Conservation (phyloP, 192 early-diverging fungal genomes). For the Coemansia sp. region DNA sequence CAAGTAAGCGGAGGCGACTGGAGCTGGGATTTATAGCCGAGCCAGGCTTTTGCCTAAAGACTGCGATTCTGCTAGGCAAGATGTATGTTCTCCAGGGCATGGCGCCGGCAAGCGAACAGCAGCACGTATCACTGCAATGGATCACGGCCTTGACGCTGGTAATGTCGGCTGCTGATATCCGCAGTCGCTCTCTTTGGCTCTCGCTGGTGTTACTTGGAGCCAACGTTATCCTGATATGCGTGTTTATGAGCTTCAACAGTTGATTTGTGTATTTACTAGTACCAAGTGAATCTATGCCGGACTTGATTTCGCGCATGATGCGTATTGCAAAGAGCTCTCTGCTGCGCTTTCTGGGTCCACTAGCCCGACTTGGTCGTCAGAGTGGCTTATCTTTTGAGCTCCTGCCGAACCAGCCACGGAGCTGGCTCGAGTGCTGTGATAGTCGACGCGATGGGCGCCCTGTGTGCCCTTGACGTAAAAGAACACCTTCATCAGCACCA, state of each 20-base stretch:
- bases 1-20: slow-evolving; percentile 9
- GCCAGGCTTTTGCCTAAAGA: slow-evolving; percentile 34
- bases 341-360: neutral
- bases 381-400: neutral
- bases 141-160: slow-evolving; percentile 27
- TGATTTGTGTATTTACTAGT: neutral
- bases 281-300: neutral
- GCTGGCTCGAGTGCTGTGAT: neutral
- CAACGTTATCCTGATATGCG: slow-evolving; percentile 3
- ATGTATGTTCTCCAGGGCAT: slow-evolving; percentile 30
- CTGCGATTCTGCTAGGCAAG: slow-evolving; percentile 34
- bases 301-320: neutral
- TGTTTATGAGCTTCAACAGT: neutral
- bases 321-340: neutral
- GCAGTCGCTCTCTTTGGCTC: slow-evolving; percentile 18
- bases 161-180: slow-evolving; percentile 42
- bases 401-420: neutral
- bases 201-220: slow-evolving; percentile 21
- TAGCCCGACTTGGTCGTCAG: neutral
- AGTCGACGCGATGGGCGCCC: neutral
- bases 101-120: neutral
- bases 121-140: slow-evolving; percentile 7
- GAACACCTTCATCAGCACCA: slow-evolving; percentile 46
- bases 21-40: neutral
- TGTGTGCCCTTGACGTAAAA: slow-evolving; percentile 32